Conservation (phyloP, 225 moss, liverwort and hornwort species). For the Climacium dendroides region DNA sequence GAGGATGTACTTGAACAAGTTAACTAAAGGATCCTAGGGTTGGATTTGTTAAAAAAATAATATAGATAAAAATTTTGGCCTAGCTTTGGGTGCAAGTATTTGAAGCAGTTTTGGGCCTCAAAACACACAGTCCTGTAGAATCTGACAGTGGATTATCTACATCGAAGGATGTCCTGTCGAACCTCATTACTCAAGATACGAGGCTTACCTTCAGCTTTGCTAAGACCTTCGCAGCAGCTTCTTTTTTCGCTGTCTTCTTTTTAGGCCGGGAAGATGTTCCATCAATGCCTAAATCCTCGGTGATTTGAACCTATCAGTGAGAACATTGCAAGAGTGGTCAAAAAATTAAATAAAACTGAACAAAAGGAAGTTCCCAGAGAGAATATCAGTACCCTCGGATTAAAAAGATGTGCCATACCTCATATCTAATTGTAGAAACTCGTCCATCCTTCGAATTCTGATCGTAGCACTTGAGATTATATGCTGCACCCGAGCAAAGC, state of each 20-base stretch:
- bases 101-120: neutral
- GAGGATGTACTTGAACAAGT: neutral
- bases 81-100: neutral
- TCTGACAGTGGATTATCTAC: neutral
- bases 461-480: constrained; percentile 1
- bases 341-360: neutral
- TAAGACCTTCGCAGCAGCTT: constrained; percentile 43
- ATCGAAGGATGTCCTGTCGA: neutral
- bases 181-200: neutral
- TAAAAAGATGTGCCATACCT: constrained; percentile 7
- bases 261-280: constrained; percentile 22
- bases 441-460: constrained; percentile 5
- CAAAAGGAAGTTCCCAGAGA: neutral
- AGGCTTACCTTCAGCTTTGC: constrained; percentile 31
- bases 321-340: neutral
- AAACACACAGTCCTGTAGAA: neutral
- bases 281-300: constrained; percentile 7
- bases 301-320: constrained; percentile 20
- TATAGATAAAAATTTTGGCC: neutral
- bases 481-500: constrained; percentile 53
- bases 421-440: constrained; percentile 16
- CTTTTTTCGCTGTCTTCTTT: constrained; percentile 42
- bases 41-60: neutral
- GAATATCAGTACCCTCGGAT: neutral
- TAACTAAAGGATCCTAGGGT: neutral